Evolutionary conservation across 108 stramenopile genomes (phyloP).

Genomic region (Aurantiochytrium sp.): DNA sequence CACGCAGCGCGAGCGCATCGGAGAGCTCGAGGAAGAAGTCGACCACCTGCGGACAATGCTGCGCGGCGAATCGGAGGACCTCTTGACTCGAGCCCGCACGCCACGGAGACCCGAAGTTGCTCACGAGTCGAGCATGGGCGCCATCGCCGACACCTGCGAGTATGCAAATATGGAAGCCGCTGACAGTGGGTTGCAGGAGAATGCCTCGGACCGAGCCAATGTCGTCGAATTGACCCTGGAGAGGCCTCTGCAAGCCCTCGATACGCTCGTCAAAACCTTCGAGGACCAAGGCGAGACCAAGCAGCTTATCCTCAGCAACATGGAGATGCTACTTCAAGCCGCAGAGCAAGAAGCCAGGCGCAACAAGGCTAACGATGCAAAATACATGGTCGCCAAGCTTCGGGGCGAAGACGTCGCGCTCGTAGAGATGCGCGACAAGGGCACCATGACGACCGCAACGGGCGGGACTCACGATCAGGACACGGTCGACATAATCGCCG

Average conservation of each 20-base stretch:
- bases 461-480: no score
- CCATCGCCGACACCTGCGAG: not conserved
- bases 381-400: constrained; percentile 6
- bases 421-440: not conserved
- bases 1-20: not conserved
- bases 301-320: not conserved
- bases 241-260: not conserved
- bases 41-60: not conserved
- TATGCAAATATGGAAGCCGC: not conserved
- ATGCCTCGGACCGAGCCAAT: not conserved
- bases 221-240: not conserved
- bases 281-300: not conserved
- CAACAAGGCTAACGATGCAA: not conserved
- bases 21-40: not conserved
- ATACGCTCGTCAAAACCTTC: not conserved
- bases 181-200: not conserved
- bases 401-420: not conserved
- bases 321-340: not conserved
- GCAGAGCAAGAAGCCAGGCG: not conserved
- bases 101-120: not conserved
- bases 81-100: not conserved
- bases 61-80: not conserved
- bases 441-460: not conserved
- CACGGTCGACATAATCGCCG: not conserved
- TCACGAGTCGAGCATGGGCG: not conserved